Base-by-base conservation (phyloP, 1,139 yeast genomes). In the Pneumocystis wakefieldiae region DNA sequence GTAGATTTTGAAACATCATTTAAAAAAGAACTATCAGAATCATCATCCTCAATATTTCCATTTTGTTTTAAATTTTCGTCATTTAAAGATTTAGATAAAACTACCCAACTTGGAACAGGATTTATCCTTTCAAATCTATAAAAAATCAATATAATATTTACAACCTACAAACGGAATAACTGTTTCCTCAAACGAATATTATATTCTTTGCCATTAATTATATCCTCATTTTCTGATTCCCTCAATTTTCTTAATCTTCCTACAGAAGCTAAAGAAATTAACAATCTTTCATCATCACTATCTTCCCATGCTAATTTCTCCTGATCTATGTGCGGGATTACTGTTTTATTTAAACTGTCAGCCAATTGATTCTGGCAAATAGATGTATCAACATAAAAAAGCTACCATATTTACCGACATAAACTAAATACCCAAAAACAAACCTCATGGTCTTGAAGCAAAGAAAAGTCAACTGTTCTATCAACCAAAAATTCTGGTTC, bases 71-170 rank as follows among this genome's bases (percentile, higher is more conserved):
- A 12, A 68, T 73, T 37, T 59, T 65, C 24, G 32, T 61, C 29
- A 48, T 59, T 15, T 39, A 59, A 35, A 42, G 59, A 32, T 17
- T 65, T 38, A 58, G 71, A 69, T 66, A 76, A 67, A 89, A 85
- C 82, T 0, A 87, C 89, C 99, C 99, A 94, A 64, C 79, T 75
- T 1, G 98, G 98, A 67, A 83, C 80, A 37, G 97, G 96, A 71
- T 90, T 88, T 6, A 70, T 59, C 42, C 67, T 55, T 59, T 68
- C 68, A 59, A 66, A 68, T 37, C 63, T 61, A 61, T 32, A 35
- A 41, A 32, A 32, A 59, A 39, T 61, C 29, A 61, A 62, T 14
- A 61, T 19, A 32, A 61, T 28, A 38, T 39, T 62, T 57, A 36
- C 36, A 59, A 24, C 5, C 3, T 10, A 38, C 15, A 36, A 38